These are phyloP conservation scores for Zopfia rhizophila DNA, from an alignment of 2,329 filamentous ascomycete species.

Conservation along the genomic window DNA sequence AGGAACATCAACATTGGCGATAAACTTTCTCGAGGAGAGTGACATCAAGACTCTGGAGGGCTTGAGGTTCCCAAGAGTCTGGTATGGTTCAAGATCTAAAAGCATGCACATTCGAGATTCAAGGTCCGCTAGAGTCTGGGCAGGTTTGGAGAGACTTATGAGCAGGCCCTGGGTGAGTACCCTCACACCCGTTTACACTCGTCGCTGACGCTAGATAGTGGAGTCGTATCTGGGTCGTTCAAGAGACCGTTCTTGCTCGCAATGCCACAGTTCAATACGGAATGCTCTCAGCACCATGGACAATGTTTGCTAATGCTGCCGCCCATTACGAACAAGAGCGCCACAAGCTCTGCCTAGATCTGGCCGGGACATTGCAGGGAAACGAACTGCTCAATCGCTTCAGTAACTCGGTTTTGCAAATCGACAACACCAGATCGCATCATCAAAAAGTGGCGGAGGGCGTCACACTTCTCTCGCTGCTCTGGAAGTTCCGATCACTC, in stretches of 20 bases:
- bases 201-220: slow-evolving; percentile 18
- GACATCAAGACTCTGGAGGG: slow-evolving; percentile 7
- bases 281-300: slow-evolving; percentile 31
- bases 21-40: slow-evolving; percentile 16
- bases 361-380: slow-evolving; percentile 19
- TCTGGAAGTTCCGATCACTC: slow-evolving; percentile 30
- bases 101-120: slow-evolving; percentile 9
- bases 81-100: slow-evolving; percentile 17
- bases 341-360: slow-evolving; percentile 21
- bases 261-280: slow-evolving; percentile 30
- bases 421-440: slow-evolving; percentile 24
- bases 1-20: slow-evolving; percentile 6
- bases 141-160: slow-evolving; percentile 26
- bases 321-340: slow-evolving; percentile 21
- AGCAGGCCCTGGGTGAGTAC: slow-evolving; percentile 13
- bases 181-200: not conserved
- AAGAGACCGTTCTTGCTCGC: slow-evolving; percentile 32
- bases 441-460: slow-evolving; percentile 5
- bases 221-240: slow-evolving; percentile 35
- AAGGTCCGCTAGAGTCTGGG: slow-evolving; percentile 22
- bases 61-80: slow-evolving; percentile 5
- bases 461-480: slow-evolving; percentile 20
- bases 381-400: slow-evolving; percentile 24
- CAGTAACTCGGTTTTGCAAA: slow-evolving; percentile 26
- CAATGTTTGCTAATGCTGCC: slow-evolving; percentile 33